Conservation (phyloP, 768 basidiomycete species). For the Macrolepiota fuliginosa region DNA sequence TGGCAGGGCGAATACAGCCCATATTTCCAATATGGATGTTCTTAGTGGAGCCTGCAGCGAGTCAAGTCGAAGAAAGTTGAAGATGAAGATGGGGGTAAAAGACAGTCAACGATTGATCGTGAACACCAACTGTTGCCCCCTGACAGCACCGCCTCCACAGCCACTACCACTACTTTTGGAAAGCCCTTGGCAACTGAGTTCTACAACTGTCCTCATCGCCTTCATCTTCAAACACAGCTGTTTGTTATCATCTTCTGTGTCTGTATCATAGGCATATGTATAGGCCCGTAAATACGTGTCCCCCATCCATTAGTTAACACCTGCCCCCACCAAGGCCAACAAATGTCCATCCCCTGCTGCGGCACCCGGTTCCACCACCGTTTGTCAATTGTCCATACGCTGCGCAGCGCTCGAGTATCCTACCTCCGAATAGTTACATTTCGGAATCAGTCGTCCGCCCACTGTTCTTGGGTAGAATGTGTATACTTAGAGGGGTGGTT, state of each 20-base stretch:
- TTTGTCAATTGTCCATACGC: background rate
- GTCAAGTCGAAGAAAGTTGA: background rate
- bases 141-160: constrained; percentile 6
- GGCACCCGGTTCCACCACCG: background rate
- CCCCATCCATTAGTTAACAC: background rate
- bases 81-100: background rate
- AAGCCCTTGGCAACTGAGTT: background rate
- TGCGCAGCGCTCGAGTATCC: background rate
- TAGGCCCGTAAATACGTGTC: background rate
- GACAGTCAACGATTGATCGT: background rate
- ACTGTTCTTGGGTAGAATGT: background rate
- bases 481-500: background rate
- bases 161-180: background rate
- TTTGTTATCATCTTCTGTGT: background rate
- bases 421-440: background rate
- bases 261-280: too few species aligned
- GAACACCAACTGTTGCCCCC: background rate
- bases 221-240: background rate
- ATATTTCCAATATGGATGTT: constrained; percentile 34
- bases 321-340: background rate
- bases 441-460: background rate
- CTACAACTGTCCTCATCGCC: background rate
- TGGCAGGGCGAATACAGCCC: constrained; percentile 77
- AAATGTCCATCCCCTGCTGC: background rate
- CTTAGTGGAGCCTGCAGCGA: background rate